phyloP scores from a whole-genome alignment of 768 basidiomycete genomes.

The Nevesoporus exiguus region DNA sequence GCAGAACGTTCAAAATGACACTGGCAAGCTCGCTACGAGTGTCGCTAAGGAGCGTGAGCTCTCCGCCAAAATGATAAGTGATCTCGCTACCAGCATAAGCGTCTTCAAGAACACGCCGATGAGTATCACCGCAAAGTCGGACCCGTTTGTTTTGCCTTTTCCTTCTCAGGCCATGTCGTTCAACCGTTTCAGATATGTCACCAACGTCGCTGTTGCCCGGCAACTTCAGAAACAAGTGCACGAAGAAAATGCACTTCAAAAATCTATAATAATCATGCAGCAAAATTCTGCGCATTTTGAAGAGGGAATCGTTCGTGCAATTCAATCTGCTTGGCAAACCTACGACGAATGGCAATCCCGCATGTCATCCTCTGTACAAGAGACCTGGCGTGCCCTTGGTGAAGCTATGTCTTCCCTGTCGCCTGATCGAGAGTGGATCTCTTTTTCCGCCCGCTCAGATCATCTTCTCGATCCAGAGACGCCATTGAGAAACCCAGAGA shows the following conservation, averaged over 20 bases:
- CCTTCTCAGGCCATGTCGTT: not conserved
- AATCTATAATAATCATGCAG: conserved; percentile 97
- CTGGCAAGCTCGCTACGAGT: conserved; percentile 83
- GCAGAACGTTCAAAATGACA: conserved; percentile 92
- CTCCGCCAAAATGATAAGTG: conserved; percentile 80
- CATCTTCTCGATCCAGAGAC: conserved; percentile 97
- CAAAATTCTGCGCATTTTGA: conserved; percentile 97
- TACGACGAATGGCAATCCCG: conserved; percentile 94
- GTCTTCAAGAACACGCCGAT: conserved; percentile 95
- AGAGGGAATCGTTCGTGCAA: conserved; percentile 89
- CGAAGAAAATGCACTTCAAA: conserved; percentile 97
- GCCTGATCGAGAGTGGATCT: conserved; percentile 92
- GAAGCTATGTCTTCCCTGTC: conserved; percentile 73
- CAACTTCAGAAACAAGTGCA: conserved; percentile 91
- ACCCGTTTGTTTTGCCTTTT: conserved; percentile 7
- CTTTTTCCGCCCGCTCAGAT: conserved; percentile 89
- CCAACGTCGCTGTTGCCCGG: conserved; percentile 66
- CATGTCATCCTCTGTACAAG: conserved; percentile 67
- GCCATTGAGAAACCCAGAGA: conserved; percentile 74
- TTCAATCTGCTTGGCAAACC: conserved; percentile 96
- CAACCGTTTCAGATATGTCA: conserved; percentile 47
- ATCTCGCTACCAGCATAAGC: conserved; percentile 84
- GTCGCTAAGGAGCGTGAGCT: conserved; percentile 91
- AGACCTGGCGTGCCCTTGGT: conserved; percentile 70
- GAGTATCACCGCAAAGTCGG: conserved; percentile 56